These are phyloP conservation scores for Rhytidiadelphus loreus DNA, from an alignment of 225 moss, liverwort and hornwort species.

Conservation along the genomic window DNA sequence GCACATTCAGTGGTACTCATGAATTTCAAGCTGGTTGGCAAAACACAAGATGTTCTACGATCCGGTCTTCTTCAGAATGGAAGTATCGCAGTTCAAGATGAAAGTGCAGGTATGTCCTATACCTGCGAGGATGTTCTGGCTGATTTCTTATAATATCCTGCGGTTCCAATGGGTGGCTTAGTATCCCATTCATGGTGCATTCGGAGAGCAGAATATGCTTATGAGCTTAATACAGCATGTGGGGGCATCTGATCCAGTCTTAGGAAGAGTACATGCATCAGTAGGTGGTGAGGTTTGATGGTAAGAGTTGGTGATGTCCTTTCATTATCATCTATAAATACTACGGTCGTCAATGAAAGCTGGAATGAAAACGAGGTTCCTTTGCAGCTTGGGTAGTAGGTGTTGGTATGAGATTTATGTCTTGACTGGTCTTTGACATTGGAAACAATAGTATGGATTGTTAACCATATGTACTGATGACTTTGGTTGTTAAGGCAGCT, in stretches of 20 bases:
- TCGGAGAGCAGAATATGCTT: background rate
- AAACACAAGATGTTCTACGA: slow-evolving; percentile 51
- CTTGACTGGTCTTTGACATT: background rate
- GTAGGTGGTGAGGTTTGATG: slow-evolving; percentile 19
- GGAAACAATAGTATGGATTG: background rate
- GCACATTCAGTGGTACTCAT: background rate
- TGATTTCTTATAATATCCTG: background rate
- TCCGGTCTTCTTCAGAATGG: slow-evolving; percentile 66
- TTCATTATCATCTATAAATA: slow-evolving; percentile 4
- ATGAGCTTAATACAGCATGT: too few relatives aligned
- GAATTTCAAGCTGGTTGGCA: background rate
- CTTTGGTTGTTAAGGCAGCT: background rate
- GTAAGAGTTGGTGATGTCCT: slow-evolving; percentile 21
- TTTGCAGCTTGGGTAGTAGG: background rate
- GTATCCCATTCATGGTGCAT: background rate
- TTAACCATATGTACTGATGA: background rate
- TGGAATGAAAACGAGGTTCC: background rate
- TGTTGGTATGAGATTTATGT: background rate
- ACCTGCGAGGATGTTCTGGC: background rate
- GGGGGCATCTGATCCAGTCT: slow-evolving; percentile 19
- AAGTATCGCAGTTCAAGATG: slow-evolving; percentile 74
- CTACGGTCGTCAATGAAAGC: background rate
- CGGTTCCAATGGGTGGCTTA: background rate
- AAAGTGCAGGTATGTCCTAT: slow-evolving; percentile 43
- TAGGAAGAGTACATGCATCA: slow-evolving; percentile 14